These are phyloP conservation scores for Candida glucosophila DNA, from an alignment of 1,139 yeast genomes.

Conservation along the genomic window DNA sequence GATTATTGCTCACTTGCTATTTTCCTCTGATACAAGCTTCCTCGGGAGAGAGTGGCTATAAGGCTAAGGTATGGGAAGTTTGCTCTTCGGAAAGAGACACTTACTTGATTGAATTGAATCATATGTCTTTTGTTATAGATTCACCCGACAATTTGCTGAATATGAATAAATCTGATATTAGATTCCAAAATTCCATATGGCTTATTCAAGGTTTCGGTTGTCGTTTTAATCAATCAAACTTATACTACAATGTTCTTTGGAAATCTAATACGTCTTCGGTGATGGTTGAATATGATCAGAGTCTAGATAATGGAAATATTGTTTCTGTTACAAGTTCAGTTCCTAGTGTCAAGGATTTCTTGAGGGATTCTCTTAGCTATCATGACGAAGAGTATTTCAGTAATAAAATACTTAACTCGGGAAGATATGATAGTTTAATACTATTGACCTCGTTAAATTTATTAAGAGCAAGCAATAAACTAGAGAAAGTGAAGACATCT, in stretches of 20 bases:
- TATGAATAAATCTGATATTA: conserved; percentile 5
- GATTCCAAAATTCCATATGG: conserved; percentile 35
- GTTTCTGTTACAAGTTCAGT: conserved; percentile 12
- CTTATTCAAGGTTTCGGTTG: conserved; percentile 30
- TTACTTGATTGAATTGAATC: conserved; percentile 18
- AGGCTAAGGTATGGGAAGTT: conserved; percentile 16
- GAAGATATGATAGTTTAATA: conserved; percentile 34
- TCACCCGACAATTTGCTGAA: conserved; percentile 12
- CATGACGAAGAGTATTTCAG: conserved; percentile 29
- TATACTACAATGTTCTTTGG: conserved; percentile 40
- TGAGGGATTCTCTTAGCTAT: conserved; percentile 12
- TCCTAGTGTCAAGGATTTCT: neutral
- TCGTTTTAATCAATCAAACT: too few relatives aligned
- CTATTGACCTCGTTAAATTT: conserved; percentile 33
- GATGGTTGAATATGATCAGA: conserved; percentile 17
- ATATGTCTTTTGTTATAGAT: conserved; percentile 16
- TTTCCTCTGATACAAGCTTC: conserved; percentile 6
- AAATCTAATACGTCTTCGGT: conserved; percentile 54
- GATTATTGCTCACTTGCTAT: conserved; percentile 11
- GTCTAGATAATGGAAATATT: conserved; percentile 12
- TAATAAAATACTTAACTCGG: conserved; percentile 38
- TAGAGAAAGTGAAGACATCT: conserved; percentile 4
- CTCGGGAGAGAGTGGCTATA: conserved; percentile 4
- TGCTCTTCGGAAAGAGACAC: conserved; percentile 10
- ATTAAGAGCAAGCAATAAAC: conserved; percentile 18